A percentile compares a stretch with the other conserved stretches of the same genome.
Evolutionary conservation across 805 yeast genomes (phyloP).

Genomic region (Candida caryicola): DNA sequence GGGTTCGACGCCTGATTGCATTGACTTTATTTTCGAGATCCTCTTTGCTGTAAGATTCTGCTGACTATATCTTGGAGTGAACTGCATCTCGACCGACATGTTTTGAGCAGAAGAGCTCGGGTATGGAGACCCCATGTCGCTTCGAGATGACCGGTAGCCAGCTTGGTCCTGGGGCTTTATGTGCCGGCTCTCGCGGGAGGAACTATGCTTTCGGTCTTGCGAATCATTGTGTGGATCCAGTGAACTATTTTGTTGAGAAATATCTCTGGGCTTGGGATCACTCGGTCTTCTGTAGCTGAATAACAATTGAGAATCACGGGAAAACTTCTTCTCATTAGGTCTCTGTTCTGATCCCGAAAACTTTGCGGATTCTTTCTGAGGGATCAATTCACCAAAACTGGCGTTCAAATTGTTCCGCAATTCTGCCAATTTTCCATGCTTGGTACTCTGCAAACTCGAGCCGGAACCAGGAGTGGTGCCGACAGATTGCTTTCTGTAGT

Average conservation of each 20-base stretch:
- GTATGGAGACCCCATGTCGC: conserved; percentile 21
- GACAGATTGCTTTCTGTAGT: conserved; percentile 31
- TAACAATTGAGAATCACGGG: conserved; percentile 32
- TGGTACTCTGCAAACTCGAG: conserved; percentile 22
- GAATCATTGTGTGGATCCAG: not conserved
- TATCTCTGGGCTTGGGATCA: conserved; percentile 2
- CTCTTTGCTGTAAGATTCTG: conserved; percentile 7
- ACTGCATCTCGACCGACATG: conserved; percentile 8
- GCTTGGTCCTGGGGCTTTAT: not conserved
- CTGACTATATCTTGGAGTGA: conserved; percentile 6
- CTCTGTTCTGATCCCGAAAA: conserved; percentile 4
- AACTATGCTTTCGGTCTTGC: not conserved
- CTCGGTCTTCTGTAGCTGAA: conserved; percentile 34
- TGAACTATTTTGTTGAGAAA: not conserved
- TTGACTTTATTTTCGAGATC: conserved; percentile 9
- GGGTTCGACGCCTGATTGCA: conserved; percentile 5
- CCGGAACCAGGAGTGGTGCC: conserved; percentile 14
- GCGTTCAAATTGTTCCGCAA: conserved; percentile 18
- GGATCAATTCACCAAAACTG: conserved; percentile 10
- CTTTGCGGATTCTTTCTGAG: conserved; percentile 1
- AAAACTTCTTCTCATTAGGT: conserved; percentile 12
- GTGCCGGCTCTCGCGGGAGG: not conserved
- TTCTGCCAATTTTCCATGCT: conserved; percentile 25
- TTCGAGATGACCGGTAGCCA: not conserved
- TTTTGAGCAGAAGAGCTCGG: conserved; percentile 13